Conservation (phyloP, 2,329 filamentous ascomycete species). For the Sporothrix mexicana region DNA sequence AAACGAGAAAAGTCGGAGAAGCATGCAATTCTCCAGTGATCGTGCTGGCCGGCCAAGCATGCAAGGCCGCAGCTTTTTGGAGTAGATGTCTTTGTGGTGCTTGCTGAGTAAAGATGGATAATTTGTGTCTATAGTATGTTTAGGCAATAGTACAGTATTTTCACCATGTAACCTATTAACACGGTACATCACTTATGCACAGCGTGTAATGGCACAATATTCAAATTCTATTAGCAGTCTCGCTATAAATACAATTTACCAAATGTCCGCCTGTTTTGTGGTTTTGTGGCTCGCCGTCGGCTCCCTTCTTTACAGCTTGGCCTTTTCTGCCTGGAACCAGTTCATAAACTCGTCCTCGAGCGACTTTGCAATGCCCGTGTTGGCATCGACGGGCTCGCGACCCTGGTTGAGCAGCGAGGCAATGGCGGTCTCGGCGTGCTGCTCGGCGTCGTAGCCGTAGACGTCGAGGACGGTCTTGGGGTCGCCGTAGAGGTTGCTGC, state of each 20-base stretch:
- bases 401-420: conserved; percentile 26
- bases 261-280: background rate
- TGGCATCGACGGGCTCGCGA: conserved; percentile 26
- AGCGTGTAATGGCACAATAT: background rate
- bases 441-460: conserved; percentile 56
- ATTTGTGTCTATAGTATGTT: too few species aligned
- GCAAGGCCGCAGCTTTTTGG: too few species aligned
- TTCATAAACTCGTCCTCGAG: conserved; percentile 29
- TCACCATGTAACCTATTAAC: too few species aligned
- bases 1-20: background rate
- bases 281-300: background rate
- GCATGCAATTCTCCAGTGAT: too few species aligned
- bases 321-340: conserved; percentile 29
- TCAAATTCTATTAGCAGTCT: background rate
- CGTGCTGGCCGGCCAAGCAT: too few species aligned
- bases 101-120: too few species aligned
- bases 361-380: conserved; percentile 27
- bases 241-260: background rate
- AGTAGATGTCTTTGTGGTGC: too few species aligned
- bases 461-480: conserved; percentile 53
- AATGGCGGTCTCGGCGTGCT: conserved; percentile 35
- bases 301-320: conserved; percentile 3
- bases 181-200: too few species aligned
- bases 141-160: too few species aligned
- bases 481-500: conserved; percentile 57